Conservation (phyloP, 2,329 filamentous ascomycete species). For the Talaromyces sp. region DNA sequence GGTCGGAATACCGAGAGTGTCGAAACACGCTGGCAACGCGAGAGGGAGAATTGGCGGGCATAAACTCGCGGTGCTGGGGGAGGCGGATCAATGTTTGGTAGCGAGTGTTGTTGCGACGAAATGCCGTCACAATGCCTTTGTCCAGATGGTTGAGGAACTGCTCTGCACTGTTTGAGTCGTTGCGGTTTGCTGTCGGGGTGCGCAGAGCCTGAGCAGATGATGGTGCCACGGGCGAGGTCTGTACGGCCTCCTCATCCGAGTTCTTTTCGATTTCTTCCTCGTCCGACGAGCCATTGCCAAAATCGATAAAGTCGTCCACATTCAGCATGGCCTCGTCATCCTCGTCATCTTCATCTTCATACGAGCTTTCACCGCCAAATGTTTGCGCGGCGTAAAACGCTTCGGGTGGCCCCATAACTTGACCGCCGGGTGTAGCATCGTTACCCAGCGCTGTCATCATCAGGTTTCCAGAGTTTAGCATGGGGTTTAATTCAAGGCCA, state of each 20-base stretch:
- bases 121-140: constrained; percentile 69
- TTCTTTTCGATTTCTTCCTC: constrained; percentile 56
- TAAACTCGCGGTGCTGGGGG: constrained; percentile 42
- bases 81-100: constrained; percentile 45
- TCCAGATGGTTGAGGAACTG: constrained; percentile 63
- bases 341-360: constrained; percentile 59
- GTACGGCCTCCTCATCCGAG: constrained; percentile 36
- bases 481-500: constrained; percentile 43
- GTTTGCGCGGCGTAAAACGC: constrained; percentile 67
- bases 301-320: constrained; percentile 68
- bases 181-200: constrained; percentile 33
- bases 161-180: constrained; percentile 33
- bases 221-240: constrained; percentile 41
- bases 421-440: constrained; percentile 47
- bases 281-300: constrained; percentile 55
- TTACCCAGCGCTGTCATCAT: constrained; percentile 70
- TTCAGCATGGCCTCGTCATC: constrained; percentile 58
- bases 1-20: constrained; percentile 34
- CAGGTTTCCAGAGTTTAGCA: constrained; percentile 63
- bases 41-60: constrained; percentile 40
- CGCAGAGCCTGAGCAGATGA: constrained; percentile 32
- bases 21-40: constrained; percentile 39
- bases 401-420: constrained; percentile 67
- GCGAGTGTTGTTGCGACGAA: constrained; percentile 57
- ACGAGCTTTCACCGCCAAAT: constrained; percentile 52